Evolutionary conservation across 2,329 filamentous ascomycete species (phyloP), one percentile per base, ranked within the genome.

Genomic region (Fusarium sp.): DNA sequence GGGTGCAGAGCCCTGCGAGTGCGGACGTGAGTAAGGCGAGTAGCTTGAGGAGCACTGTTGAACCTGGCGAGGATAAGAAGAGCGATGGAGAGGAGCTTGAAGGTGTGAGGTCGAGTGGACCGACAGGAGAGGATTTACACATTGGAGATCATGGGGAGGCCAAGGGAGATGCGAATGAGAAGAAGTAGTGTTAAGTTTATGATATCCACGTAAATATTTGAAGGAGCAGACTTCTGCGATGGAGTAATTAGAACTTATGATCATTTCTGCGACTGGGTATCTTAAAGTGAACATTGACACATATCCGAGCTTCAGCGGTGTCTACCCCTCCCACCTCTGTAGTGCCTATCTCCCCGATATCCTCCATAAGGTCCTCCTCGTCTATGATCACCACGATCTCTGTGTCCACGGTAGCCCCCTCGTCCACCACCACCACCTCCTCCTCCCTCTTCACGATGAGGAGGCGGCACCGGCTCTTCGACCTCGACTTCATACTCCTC

Each of bases 401-500:
- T 70, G 7, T 75, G 70, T 1, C 77, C 77, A 20, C 76, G 75
- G 31, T 78, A 77, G 8, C 74, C 76, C 56, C 76, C 70, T 12
- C 77, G 66, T 11, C 71, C 67, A 15, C 30, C 53, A 11, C 28
- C 72, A 18, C 23, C 23, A 8, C 37, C 54, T 12, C 18, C 69
- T 50, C 72, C 70, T 11, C 18, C 69, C 50, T 73, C 70, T 11
- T 70, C 67, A 13, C 70, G 70, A 20, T 72, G 71, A 10, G 73
- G 72, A 28, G 74, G 77, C 33, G 78, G 78, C 16, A 88, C 80
- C 2, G 78, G 76, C 72, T 92, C 89, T 70, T 97, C 93, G 26
- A 94, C 88, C 75, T 97, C 93, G 41, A 92, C 83, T 75, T 92
- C 89, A 73, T 91, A 89, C 75, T 94, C 91, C 70, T 94, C 92